Evolutionary conservation across 768 basidiomycete genomes (phyloP).

Genomic region (Panaeolus papilionaceus): DNA sequence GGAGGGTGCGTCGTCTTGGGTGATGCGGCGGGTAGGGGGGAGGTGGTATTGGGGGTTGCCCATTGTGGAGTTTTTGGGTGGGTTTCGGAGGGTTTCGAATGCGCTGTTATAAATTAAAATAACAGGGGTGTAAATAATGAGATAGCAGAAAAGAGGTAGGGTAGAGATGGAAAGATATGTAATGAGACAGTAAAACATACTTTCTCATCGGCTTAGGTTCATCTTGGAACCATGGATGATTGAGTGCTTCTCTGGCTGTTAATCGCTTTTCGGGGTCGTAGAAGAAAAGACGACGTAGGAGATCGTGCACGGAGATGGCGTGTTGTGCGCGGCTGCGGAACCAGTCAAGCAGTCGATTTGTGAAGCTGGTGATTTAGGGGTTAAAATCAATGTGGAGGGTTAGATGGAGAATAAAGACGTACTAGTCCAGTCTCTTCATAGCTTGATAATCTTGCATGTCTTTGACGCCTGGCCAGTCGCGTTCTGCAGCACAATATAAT

Average conservation of each 20-base stretch:
- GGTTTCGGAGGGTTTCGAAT: conserved; percentile 59
- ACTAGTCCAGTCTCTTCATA: conserved; percentile 82
- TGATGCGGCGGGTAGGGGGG: conserved; percentile 88
- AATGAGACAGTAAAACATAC: conserved; percentile 50
- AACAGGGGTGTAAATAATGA: not conserved
- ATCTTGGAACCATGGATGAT: conserved; percentile 92
- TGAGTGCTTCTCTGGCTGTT: conserved; percentile 80
- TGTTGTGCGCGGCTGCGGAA: conserved; percentile 47
- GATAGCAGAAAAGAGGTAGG: no score
- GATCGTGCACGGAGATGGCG: conserved; percentile 77
- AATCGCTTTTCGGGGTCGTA: conserved; percentile 92
- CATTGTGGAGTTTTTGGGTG: not conserved
- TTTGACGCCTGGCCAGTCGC: conserved; percentile 85
- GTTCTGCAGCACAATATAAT: conserved; percentile 51
- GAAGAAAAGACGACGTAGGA: conserved; percentile 84
- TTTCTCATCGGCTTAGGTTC: conserved; percentile 87
- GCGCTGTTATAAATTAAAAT: conserved; percentile 52
- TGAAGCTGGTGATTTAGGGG: conserved; percentile 33
- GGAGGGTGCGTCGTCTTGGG: conserved; percentile 90
- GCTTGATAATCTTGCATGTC: conserved; percentile 90
- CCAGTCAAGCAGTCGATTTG: conserved; percentile 77
- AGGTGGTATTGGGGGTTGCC: conserved; percentile 53
- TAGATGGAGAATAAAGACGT: conserved; percentile 31
- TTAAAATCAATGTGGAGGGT: not conserved
- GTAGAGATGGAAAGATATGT: no score